Conservation (phyloP, 2,329 filamentous ascomycete genomes). For the Gaeumannomyces tritici region DNA sequence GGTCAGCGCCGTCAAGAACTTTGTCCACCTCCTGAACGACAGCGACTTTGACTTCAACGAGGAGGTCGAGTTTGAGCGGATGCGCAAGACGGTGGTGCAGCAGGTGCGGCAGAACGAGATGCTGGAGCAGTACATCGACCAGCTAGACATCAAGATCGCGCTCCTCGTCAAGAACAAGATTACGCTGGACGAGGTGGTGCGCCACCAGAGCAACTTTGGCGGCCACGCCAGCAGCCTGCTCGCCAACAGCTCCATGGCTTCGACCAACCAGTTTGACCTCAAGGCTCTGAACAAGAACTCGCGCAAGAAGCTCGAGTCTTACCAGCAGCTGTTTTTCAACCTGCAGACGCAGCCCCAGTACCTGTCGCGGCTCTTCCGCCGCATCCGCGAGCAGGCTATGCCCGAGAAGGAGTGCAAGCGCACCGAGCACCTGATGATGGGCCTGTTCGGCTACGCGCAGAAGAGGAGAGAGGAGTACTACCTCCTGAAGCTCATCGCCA, state of each 20-base stretch:
- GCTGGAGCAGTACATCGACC: constrained; percentile 95
- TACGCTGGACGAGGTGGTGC: constrained; percentile 92
- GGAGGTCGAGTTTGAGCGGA: constrained; percentile 90
- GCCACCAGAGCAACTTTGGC: constrained; percentile 92
- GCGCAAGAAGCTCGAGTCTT: constrained; percentile 87
- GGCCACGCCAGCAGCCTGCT: constrained; percentile 71
- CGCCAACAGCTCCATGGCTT: constrained; percentile 79
- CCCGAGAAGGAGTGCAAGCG: constrained; percentile 88
- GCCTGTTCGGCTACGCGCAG: constrained; percentile 92
- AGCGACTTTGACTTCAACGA: constrained; percentile 99
- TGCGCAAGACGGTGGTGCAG: constrained; percentile 93
- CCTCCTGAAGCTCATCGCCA: constrained; percentile 75
- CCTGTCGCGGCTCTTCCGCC: constrained; percentile 77
- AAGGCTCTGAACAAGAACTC: constrained; percentile 98
- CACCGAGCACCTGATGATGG: constrained; percentile 90
- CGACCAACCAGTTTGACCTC: constrained; percentile 86
- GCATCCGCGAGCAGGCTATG: constrained; percentile 72
- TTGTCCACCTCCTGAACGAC: constrained; percentile 94
- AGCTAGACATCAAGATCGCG: constrained; percentile 97
- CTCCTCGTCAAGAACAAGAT: constrained; percentile 99
- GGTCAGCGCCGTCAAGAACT: constrained; percentile 94
- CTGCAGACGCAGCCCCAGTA: constrained; percentile 96
- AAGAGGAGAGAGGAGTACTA: constrained; percentile 97
- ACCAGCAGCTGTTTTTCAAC: constrained; percentile 96
- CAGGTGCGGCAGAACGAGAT: constrained; percentile 96